Evolutionary conservation across 208 protist genomes (phyloP).

Genomic region (Histomonas meleagridis): DNA sequence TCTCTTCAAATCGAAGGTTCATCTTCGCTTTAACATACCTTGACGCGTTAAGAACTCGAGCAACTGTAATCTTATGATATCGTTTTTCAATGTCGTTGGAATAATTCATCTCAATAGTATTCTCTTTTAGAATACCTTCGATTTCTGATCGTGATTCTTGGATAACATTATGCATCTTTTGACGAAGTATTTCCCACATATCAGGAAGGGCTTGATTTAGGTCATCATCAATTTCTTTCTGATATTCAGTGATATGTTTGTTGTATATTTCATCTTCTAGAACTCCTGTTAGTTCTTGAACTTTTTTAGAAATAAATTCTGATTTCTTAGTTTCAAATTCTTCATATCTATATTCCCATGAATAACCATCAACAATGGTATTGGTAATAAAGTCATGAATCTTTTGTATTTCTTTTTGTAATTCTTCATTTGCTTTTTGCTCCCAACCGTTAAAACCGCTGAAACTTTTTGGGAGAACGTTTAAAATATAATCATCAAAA

Average conservation of each 20-base stretch:
- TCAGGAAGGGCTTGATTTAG: background rate
- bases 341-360: background rate
- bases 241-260: background rate
- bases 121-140: background rate
- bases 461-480: background rate
- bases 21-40: background rate
- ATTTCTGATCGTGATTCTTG: background rate
- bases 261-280: background rate
- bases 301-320: background rate
- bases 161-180: background rate
- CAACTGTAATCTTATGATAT: background rate
- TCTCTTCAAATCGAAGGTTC: constrained; percentile 8
- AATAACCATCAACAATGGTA: background rate
- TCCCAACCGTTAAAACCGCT: background rate
- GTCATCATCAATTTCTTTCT: background rate
- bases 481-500: background rate
- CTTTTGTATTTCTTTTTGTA: background rate
- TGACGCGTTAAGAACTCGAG: background rate
- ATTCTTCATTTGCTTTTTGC: background rate
- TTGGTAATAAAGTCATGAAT: background rate
- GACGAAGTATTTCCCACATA: background rate
- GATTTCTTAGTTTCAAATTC: background rate
- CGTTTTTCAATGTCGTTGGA: background rate
- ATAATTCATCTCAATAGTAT: background rate
- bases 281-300: background rate